phyloP scores from a whole-genome alignment of 2,329 filamentous ascomycete species.

The Fusarium pseudograminearum region DNA sequence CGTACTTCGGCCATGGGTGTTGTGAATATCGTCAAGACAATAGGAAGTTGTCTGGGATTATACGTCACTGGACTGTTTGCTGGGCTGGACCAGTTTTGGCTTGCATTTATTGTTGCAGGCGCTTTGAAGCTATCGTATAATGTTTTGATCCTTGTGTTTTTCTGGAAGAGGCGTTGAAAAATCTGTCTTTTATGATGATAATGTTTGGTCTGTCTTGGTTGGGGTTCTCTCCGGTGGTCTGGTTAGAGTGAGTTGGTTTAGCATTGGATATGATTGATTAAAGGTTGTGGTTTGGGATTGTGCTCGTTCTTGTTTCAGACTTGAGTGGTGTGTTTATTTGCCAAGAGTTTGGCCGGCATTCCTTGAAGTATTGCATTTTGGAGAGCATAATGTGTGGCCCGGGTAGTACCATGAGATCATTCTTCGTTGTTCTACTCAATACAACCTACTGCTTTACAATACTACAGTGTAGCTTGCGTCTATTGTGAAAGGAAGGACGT shows the following conservation, averaged over 20 bases:
- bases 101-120: constrained; percentile 41
- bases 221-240: background rate
- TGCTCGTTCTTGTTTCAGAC: background rate
- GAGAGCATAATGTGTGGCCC: background rate
- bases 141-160: constrained; percentile 40
- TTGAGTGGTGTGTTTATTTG: background rate
- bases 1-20: constrained; percentile 44
- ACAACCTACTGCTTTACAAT: no score
- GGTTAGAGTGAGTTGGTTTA: background rate
- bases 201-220: background rate
- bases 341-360: background rate
- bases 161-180: constrained; percentile 38
- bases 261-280: background rate
- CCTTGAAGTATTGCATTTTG: background rate
- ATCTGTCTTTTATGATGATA: background rate
- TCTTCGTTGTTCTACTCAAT: background rate
- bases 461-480: background rate
- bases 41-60: constrained; percentile 39
- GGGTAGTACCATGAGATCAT: background rate
- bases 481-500: background rate
- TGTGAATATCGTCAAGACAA: constrained; percentile 43
- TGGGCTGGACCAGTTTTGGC: constrained; percentile 38
- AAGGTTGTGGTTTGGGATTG: background rate
- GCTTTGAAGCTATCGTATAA: constrained; percentile 37
- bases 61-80: constrained; percentile 40